Evolutionary conservation across 2,329 filamentous ascomycete species (phyloP), one percentile per base, ranked within the genome.

Genomic region (Geosmithia putterillii): DNA sequence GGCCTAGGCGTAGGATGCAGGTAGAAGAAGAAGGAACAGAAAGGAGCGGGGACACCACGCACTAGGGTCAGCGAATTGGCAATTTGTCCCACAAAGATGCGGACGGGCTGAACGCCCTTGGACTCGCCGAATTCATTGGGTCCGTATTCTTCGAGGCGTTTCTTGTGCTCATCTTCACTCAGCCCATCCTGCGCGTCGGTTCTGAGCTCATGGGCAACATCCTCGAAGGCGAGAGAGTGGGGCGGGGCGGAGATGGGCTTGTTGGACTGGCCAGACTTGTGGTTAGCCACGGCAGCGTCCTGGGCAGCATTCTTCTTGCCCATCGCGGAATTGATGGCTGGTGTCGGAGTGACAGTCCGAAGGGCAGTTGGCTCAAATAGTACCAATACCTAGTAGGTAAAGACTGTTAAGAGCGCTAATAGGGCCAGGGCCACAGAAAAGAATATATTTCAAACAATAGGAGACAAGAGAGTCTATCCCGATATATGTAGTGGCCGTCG

Each of bases 61-160:
- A 80, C 80, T 58, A 84, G 57, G 50, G 76, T 83, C 74, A 84
- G 75, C 14, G 79, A 79, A 58, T 84, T 84, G 46, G 77, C 78
- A 43, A 84, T 65, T 54, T 85, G 80, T 25, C 72, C 67, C 41
- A 83, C 63, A 19, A 85, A 61, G 47, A 84, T 83, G 54, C 81
- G 80, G 44, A 71, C 50, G 22, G 75, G 70, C 44, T 74, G 73
- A 19, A 84, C 79, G 8, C 74, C 73, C 43, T 71, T 64, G 7
- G 65, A 70, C 40, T 79, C 73, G 42, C 78, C 76, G 10, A 85
- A 69, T 46, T 82, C 73, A 50, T 85, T 85, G 15, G 63, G 59
- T 4, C 80, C 80, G 60, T 74, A 72, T 40, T 74, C 59, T 21
- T 73, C 66, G 2, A 81, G 61, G 19, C 79, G 70, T 9, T 55